These are phyloP conservation scores for Physaria fendleri DNA, from an alignment of 345 rosid genomes.

Conservation along the genomic window DNA sequence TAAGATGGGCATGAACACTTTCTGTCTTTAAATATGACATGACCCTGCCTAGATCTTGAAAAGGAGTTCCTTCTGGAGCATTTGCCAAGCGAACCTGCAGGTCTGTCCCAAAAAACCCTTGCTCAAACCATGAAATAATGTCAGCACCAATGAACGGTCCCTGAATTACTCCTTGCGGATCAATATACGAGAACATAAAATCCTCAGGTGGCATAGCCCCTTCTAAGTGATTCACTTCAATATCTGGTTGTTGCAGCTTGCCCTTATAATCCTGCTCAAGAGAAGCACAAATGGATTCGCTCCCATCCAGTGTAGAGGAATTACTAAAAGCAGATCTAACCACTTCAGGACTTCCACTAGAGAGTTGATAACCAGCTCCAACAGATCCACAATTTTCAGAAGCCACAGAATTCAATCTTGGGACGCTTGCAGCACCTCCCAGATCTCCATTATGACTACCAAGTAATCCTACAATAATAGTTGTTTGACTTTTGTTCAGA, in stretches of 20 bases:
- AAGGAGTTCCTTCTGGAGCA: conserved; percentile 70
- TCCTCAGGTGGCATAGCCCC: conserved; percentile 45
- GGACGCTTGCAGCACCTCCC: conserved; percentile 1
- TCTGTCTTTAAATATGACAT: conserved; percentile 54
- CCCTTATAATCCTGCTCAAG: conserved; percentile 29
- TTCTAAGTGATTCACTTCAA: conserved; percentile 17
- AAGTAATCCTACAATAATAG: conserved; percentile 15
- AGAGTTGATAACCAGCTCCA: conserved; percentile 3
- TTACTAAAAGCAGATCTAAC: conserved; percentile 15
- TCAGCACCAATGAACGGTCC: conserved; percentile 81
- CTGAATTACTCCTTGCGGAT: conserved; percentile 81
- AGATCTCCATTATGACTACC: background rate
- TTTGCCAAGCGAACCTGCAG: conserved; percentile 67
- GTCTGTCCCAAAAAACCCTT: conserved; percentile 86
- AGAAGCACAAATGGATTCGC: conserved; percentile 21
- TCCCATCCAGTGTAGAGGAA: conserved; percentile 19
- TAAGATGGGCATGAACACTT: conserved; percentile 13
- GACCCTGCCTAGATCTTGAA: conserved; percentile 55
- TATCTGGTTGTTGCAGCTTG: conserved; percentile 19
- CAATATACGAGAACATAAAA: conserved; percentile 61
- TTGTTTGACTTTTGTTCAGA: conserved; percentile 1
- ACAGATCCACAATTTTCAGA: conserved; percentile 11
- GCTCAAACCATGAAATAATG: conserved; percentile 80
- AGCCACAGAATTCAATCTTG: conserved; percentile 2
- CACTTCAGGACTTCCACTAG: conserved; percentile 21